These are phyloP conservation scores for Boeremia exigua DNA, from an alignment of 2,329 filamentous ascomycete species.

Conservation along the genomic window DNA sequence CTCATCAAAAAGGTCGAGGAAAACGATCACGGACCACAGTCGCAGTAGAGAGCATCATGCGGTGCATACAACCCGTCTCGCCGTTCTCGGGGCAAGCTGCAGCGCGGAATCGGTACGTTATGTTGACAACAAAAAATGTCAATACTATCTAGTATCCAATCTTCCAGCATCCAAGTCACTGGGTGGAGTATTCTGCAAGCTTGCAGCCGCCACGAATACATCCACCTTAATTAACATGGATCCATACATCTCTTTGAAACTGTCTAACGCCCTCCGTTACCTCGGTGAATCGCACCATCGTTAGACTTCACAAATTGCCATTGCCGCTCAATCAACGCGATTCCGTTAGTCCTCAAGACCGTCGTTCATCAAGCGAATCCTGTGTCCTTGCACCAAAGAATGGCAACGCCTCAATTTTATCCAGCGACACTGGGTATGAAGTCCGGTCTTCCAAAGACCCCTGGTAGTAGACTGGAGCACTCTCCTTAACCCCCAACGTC, in stretches of 20 bases:
- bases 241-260: conserved; percentile 51
- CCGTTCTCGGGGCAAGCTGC: no score
- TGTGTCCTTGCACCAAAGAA: conserved; percentile 49
- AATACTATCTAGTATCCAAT: no score
- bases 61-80: no score
- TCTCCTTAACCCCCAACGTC: conserved; percentile 33
- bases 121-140: no score
- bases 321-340: conserved; percentile 42
- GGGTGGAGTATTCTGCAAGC: no score
- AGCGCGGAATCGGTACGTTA: no score
- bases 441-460: conserved; percentile 49
- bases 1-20: no score
- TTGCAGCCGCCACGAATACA: conserved; percentile 27
- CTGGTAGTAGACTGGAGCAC: conserved; percentile 48
- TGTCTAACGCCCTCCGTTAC: conserved; percentile 44
- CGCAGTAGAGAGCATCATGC: no score
- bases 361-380: conserved; percentile 37
- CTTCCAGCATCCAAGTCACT: no score
- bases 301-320: conserved; percentile 45
- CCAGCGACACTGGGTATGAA: conserved; percentile 52
- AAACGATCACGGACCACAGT: no score
- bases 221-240: conserved; percentile 45
- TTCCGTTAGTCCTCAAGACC: conserved; percentile 40
- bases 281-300: conserved; percentile 29
- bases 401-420: conserved; percentile 48